Evolutionary conservation across 805 yeast genomes (phyloP).

Genomic region (Wickerhamomyces ciferrii): DNA sequence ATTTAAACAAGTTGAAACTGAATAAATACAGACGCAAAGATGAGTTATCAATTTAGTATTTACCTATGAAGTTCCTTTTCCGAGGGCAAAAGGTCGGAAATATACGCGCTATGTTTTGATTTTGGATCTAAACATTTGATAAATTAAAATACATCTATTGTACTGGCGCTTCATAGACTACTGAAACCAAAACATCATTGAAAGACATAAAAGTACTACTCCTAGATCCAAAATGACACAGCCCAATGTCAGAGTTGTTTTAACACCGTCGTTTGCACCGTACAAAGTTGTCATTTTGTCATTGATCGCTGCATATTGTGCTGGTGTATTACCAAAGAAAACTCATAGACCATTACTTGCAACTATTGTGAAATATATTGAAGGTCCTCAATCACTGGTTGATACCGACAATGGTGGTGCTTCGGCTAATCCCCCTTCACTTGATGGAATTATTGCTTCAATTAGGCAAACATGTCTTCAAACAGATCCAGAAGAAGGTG

Average conservation of each 20-base stretch:
- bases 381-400: slow-evolving; percentile 24
- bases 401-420: slow-evolving; percentile 12
- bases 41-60: too few relatives aligned
- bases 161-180: background rate
- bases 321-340: slow-evolving; percentile 31
- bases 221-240: too few relatives aligned
- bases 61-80: too few relatives aligned
- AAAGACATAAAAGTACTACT: too few relatives aligned
- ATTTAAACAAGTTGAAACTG: too few relatives aligned
- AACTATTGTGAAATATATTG: slow-evolving; percentile 37
- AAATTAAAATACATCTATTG: too few relatives aligned
- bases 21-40: too few relatives aligned
- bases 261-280: slow-evolving; percentile 44
- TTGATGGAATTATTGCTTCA: slow-evolving; percentile 23
- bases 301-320: slow-evolving; percentile 42
- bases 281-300: slow-evolving; percentile 46
- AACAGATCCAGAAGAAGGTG: slow-evolving; percentile 17
- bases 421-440: slow-evolving; percentile 27
- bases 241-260: slow-evolving; percentile 7
- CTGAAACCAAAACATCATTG: background rate
- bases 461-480: slow-evolving; percentile 15
- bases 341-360: slow-evolving; percentile 34
- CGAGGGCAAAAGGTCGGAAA: too few relatives aligned
- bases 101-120: slow-evolving; percentile 1
- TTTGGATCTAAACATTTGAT: background rate